Evolutionary conservation across 352 stramenopile species (phyloP), one percentile per base, ranked within the genome.

Genomic region (Phytopythium chamaehyphon): DNA sequence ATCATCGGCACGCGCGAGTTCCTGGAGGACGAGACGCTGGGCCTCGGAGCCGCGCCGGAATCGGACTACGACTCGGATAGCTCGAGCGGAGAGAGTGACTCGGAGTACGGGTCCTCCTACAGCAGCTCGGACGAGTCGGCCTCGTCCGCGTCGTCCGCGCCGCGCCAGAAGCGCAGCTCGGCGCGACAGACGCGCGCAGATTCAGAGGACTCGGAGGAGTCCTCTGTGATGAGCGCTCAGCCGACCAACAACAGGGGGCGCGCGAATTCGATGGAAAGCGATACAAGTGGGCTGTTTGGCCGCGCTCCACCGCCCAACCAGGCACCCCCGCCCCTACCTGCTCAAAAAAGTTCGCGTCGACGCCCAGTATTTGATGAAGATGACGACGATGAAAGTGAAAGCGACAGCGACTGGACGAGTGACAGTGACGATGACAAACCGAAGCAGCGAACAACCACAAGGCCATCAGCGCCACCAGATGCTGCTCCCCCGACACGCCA

Each of bases 1-100:
- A 90, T 95, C 54, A 95, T 95, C 56, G 85, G 85, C 5, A 95
- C 83, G 19, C 69, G 73, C 24, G 85, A 93, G 62, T 95, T 93
- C 55, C 58, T 93, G 1, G 85, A 93, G 40, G 83, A 93, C 48
- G 83, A 93, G 57, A 90, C 82, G 49, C 71, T 93, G 14, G 85
- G 85, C 9, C 52, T 95, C 12, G 83, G 85, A 11, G 83, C 80
- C 0, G 76, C 81, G 0, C 83, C 83, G 0, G 83, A 89, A 21
- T 68, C 83, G 12, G 64, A 73, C 36, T 40, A 51, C 24, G 62
- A 76, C 42, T 51, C 42, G 12, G 68, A 73, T 12, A 73, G 62
- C 38, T 73, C 62, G 19, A 73, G 59, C 28, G 62, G 71, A 7
- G 76, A 81, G 12, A 85, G 78, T 33, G 75, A 84, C 18, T 86